Evolutionary conservation across 2,329 filamentous ascomycete genomes (phyloP).

Genomic region (Botrytis sinoallii): DNA sequence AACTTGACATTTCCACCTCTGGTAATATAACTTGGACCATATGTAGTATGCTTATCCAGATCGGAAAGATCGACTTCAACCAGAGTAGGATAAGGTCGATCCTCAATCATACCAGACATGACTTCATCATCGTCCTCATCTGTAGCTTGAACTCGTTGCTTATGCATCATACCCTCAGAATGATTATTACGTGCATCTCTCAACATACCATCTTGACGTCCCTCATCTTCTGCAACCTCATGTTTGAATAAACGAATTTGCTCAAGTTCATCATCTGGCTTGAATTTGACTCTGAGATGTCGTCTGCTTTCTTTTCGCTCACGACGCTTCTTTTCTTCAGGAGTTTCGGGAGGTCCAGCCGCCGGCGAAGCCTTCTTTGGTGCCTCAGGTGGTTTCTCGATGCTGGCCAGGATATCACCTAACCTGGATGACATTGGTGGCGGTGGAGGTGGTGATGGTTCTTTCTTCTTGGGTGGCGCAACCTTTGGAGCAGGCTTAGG

Average conservation of each 20-base stretch:
- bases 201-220: slow-evolving; percentile 64
- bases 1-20: slow-evolving; percentile 52
- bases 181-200: slow-evolving; percentile 71
- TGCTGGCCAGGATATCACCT: slow-evolving; percentile 37
- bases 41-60: slow-evolving; percentile 36
- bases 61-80: slow-evolving; percentile 45
- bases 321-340: slow-evolving; percentile 64
- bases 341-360: slow-evolving; percentile 52
- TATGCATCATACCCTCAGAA: slow-evolving; percentile 68
- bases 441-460: slow-evolving; percentile 31
- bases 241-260: slow-evolving; percentile 69
- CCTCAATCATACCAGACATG: slow-evolving; percentile 39
- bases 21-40: slow-evolving; percentile 51
- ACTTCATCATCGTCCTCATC: slow-evolving; percentile 52
- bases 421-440: slow-evolving; percentile 37
- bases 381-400: slow-evolving; percentile 36
- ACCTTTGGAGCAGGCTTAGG: slow-evolving; percentile 34
- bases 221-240: slow-evolving; percentile 67
- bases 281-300: slow-evolving; percentile 69
- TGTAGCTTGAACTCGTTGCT: slow-evolving; percentile 48
- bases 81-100: slow-evolving; percentile 53
- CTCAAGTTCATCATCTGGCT: slow-evolving; percentile 62
- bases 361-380: slow-evolving; percentile 35
- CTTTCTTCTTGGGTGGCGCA: slow-evolving; percentile 39
- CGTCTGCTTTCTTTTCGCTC: slow-evolving; percentile 70